Percentiles rank a stretch among this genome's conserved stretches.
phyloP scores from a whole-genome alignment of 805 yeast species.

The Candida odintsovae region DNA sequence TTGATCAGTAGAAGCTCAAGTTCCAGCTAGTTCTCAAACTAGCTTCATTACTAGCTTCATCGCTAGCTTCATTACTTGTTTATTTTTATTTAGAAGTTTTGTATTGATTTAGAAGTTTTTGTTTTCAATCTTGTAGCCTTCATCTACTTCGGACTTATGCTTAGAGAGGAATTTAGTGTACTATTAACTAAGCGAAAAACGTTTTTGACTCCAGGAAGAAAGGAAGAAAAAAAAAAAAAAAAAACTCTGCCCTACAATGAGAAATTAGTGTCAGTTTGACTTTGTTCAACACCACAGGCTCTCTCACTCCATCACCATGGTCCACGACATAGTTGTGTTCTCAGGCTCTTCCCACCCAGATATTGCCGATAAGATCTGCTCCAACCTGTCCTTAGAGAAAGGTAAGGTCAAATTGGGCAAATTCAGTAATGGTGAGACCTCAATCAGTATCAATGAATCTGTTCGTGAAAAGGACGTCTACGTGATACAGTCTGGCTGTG shows the following conservation, averaged over 20 bases:
- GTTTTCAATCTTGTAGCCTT: background rate
- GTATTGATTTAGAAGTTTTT: no score
- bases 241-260: background rate
- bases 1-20: background rate
- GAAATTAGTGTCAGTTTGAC: no score
- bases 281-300: no score
- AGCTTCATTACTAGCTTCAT: no score
- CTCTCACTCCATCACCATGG: constrained; percentile 14
- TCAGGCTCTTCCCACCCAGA: constrained; percentile 90
- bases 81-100: background rate
- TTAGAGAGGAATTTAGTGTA: no score
- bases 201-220: background rate
- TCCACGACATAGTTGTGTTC: constrained; percentile 82
- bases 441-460: constrained; percentile 77
- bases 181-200: no score
- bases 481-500: constrained; percentile 88
- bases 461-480: constrained; percentile 96
- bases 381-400: constrained; percentile 64
- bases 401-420: constrained; percentile 62
- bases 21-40: no score
- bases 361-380: constrained; percentile 69
- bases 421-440: constrained; percentile 90
- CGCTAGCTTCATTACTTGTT: no score
- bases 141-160: no score
- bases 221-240: background rate